Conservation (phyloP, 306 rosid genomes). For the Quillaja saponaria region DNA sequence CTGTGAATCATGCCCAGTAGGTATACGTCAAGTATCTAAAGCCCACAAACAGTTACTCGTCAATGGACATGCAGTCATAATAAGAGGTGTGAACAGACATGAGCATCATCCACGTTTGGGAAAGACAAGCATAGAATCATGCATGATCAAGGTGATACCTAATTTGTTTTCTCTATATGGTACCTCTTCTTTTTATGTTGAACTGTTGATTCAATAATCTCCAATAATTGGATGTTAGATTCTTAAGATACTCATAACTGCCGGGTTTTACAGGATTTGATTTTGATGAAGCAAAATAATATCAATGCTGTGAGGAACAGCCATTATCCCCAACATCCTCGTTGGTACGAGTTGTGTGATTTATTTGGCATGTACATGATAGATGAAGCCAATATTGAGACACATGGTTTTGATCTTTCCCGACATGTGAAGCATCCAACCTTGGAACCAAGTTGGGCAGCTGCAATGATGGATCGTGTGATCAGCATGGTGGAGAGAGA, state of each 20-base stretch:
- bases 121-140: constrained; percentile 88
- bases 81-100: constrained; percentile 94
- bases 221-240: constrained; percentile 8
- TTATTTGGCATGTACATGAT: constrained; percentile 95
- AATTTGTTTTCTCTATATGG: constrained; percentile 1
- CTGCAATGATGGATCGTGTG: constrained; percentile 95
- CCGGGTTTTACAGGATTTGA: constrained; percentile 71
- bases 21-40: constrained; percentile 68
- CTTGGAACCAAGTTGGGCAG: constrained; percentile 81
- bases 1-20: constrained; percentile 83
- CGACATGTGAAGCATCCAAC: constrained; percentile 85
- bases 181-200: constrained; percentile 9
- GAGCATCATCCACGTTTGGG: constrained; percentile 96
- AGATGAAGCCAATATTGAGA: constrained; percentile 97
- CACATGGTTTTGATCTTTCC: constrained; percentile 79
- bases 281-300: constrained; percentile 86
- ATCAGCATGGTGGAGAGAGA: constrained; percentile 99
- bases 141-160: constrained; percentile 79
- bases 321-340: constrained; percentile 97
- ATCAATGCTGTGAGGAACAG: constrained; percentile 96
- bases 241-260: constrained; percentile 22
- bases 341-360: constrained; percentile 96
- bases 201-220: not conserved
- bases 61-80: constrained; percentile 78
- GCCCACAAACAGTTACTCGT: constrained; percentile 91